A percentile compares a stretch with the other conserved stretches of the same genome.
phyloP scores from a whole-genome alignment of 108 stramenopile genomes.

The Cyclotella choctawhatcheeana region DNA sequence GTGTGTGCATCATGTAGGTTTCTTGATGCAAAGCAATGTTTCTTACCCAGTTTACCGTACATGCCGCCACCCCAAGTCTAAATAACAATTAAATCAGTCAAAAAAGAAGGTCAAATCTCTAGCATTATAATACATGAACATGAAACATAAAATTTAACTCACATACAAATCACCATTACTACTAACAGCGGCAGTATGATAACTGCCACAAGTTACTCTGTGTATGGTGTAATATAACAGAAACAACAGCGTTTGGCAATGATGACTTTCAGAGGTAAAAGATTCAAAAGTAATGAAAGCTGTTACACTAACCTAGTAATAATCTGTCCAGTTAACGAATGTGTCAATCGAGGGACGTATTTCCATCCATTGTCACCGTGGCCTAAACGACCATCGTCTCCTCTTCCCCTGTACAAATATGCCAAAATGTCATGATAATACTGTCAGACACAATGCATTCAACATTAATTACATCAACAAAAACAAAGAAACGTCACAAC shows the following conservation, averaged over 20 bases:
- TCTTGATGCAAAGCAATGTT: not conserved
- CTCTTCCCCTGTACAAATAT: slow-evolving; percentile 63
- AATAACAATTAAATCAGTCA: too few species aligned
- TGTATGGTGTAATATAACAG: too few species aligned
- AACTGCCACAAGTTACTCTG: slow-evolving; percentile 94
- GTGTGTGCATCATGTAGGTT: not conserved
- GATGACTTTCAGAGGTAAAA: too few species aligned
- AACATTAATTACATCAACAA: not conserved
- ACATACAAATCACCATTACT: slow-evolving; percentile 87
- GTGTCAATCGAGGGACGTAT: slow-evolving; percentile 90
- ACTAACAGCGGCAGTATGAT: slow-evolving; percentile 94
- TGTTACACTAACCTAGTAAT: too few species aligned
- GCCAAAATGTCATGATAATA: too few species aligned
- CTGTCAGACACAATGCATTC: too few species aligned
- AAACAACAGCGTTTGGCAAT: too few species aligned
- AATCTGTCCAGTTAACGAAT: slow-evolving; percentile 79
- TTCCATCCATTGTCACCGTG: slow-evolving; percentile 98
- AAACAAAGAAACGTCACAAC: slow-evolving; percentile 6
- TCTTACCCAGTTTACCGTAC: slow-evolving; percentile 83
- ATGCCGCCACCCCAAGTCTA: slow-evolving; percentile 90
- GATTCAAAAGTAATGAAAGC: too few species aligned
- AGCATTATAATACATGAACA: slow-evolving; percentile 4
- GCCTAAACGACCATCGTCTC: slow-evolving; percentile 91
- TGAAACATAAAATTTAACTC: slow-evolving; percentile 24
- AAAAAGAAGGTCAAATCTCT: not conserved